phyloP scores from a whole-genome alignment of 768 basidiomycete genomes.

The Termitomyces eurrhizus region DNA sequence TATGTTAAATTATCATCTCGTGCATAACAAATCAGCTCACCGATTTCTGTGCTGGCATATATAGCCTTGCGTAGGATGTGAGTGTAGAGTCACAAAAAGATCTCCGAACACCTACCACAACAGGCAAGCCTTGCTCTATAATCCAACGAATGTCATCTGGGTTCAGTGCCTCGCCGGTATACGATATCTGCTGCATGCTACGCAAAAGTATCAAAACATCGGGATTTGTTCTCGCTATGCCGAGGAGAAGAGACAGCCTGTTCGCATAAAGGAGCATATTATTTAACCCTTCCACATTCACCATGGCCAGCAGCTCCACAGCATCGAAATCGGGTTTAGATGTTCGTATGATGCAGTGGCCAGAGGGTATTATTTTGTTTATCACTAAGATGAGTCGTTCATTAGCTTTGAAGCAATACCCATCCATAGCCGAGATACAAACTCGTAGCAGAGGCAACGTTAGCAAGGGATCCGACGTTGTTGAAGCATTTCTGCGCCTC shows the following conservation, averaged over 20 bases:
- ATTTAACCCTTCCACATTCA: slow-evolving; percentile 3
- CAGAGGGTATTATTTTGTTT: slow-evolving; percentile 2
- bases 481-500: slow-evolving; percentile 4
- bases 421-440: neutral
- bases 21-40: neutral
- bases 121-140: slow-evolving; percentile 4
- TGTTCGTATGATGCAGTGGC: slow-evolving; percentile 6
- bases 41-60: slow-evolving; percentile 7
- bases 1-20: neutral
- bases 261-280: slow-evolving; percentile 7
- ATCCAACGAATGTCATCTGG: slow-evolving; percentile 7
- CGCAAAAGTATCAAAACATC: slow-evolving; percentile 3
- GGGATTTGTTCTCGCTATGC: neutral
- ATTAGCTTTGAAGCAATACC: neutral
- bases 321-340: slow-evolving; percentile 9
- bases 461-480: slow-evolving; percentile 8
- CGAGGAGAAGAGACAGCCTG: slow-evolving; percentile 4
- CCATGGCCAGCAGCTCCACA: slow-evolving; percentile 6
- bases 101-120: neutral
- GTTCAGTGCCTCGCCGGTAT: slow-evolving; percentile 7
- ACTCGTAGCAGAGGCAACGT: slow-evolving; percentile 8
- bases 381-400: neutral
- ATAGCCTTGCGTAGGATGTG: neutral
- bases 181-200: slow-evolving; percentile 8
- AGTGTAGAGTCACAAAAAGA: neutral